Percentiles rank a stretch among this genome's conserved stretches.
phyloP scores from a whole-genome alignment of 148 eudicot genomes.

The Amaranthus cruentus region DNA sequence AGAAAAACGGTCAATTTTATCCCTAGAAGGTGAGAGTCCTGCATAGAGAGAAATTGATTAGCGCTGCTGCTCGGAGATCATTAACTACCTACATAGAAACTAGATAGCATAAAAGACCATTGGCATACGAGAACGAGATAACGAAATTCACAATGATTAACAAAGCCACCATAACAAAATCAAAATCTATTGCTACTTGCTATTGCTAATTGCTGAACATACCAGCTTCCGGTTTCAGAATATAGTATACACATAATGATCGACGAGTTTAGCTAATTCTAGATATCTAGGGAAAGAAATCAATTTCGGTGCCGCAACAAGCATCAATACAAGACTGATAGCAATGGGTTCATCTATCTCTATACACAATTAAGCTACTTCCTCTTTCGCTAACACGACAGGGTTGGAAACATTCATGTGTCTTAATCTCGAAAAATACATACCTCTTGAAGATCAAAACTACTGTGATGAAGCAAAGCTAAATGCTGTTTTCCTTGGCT shows the following conservation, averaged over 20 bases:
- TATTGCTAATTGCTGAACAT: neutral
- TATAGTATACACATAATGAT: neutral
- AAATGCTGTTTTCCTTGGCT: slow-evolving; percentile 14
- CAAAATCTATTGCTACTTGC: neutral
- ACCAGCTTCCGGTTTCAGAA: neutral
- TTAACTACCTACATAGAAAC: too few relatives aligned
- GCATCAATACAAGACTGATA: neutral
- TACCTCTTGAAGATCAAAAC: neutral
- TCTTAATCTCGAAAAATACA: neutral
- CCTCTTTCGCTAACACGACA: neutral
- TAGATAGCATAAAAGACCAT: too few relatives aligned
- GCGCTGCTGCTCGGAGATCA: too few relatives aligned
- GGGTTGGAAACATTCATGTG: neutral
- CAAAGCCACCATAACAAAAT: neutral
- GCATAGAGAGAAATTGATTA: too few relatives aligned
- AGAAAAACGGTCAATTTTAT: too few relatives aligned
- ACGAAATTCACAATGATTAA: neutral
- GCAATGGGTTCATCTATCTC: neutral
- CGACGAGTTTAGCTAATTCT: neutral
- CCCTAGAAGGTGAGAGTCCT: too few relatives aligned
- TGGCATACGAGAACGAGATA: neutral
- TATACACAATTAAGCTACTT: slow-evolving; percentile 8
- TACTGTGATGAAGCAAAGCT: neutral
- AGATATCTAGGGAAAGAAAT: neutral
- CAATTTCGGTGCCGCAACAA: neutral